Evolutionary conservation across 2,329 filamentous ascomycete species (phyloP).

Genomic region (Fusarium globosum): DNA sequence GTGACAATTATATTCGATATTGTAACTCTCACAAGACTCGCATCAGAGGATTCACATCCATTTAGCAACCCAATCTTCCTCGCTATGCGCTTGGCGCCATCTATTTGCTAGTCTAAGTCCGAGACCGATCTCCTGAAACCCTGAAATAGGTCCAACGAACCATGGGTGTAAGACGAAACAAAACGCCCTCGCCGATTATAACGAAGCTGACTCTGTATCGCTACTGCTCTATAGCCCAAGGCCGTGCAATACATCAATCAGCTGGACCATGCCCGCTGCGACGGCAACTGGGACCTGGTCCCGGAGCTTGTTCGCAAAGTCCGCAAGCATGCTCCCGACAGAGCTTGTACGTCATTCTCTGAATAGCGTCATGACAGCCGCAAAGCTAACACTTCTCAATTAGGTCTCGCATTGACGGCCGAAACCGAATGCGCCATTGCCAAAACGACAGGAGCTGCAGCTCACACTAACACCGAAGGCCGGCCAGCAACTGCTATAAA

Average conservation of each 20-base stretch:
- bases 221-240: conserved; percentile 67
- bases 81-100: conserved; percentile 42
- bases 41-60: conserved; percentile 1
- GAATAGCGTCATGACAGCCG: not conserved
- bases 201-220: conserved; percentile 39
- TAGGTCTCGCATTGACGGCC: conserved; percentile 77
- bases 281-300: conserved; percentile 86
- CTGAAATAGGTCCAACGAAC: conserved; percentile 48
- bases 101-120: conserved; percentile 39
- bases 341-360: conserved; percentile 73
- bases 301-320: conserved; percentile 93
- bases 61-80: conserved; percentile 3
- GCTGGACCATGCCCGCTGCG: conserved; percentile 87
- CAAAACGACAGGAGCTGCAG: conserved; percentile 57
- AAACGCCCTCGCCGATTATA: conserved; percentile 4
- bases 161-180: conserved; percentile 51
- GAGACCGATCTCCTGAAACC: conserved; percentile 45
- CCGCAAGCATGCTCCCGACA: conserved; percentile 89
- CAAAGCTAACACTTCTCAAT: conserved; percentile 19
- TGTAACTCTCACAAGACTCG: not conserved
- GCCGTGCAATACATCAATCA: conserved; percentile 82
- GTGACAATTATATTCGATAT: not conserved
- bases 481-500: conserved; percentile 57
- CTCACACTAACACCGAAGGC: conserved; percentile 36
- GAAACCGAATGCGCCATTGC: conserved; percentile 75